Percentiles rank a stretch among this genome's conserved stretches.
Conservation (phyloP, 164 flowering plant genomes). For the Chimonanthus salicifolius region DNA sequence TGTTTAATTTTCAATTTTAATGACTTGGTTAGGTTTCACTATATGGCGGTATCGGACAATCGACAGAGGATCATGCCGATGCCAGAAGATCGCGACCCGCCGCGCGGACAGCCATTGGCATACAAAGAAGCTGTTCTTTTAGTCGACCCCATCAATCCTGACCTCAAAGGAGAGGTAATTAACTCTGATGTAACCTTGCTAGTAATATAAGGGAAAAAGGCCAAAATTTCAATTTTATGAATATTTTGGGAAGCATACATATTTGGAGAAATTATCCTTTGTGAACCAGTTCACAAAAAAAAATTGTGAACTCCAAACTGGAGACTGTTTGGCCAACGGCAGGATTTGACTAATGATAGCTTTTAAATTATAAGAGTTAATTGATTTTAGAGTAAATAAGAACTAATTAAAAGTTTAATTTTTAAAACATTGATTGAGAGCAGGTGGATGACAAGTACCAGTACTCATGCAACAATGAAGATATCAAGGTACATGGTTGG, state of each 20-base stretch:
- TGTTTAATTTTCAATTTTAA: too few relatives aligned
- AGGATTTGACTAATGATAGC: background rate
- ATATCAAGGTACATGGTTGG: conserved; percentile 83
- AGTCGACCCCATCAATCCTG: conserved; percentile 50
- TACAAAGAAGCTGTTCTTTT: conserved; percentile 89
- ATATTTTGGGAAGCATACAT: too few relatives aligned
- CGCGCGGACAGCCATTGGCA: conserved; percentile 60
- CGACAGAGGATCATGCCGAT: conserved; percentile 77
- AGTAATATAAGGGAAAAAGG: conserved; percentile 53
- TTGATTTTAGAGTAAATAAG: too few relatives aligned
- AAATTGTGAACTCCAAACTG: too few relatives aligned
- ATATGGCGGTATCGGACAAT: conserved; percentile 85
- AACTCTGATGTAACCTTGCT: conserved; percentile 46
- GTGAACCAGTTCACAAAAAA: too few relatives aligned
- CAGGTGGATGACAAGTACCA: conserved; percentile 98
- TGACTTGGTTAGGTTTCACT: conserved; percentile 53
- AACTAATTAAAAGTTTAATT: background rate
- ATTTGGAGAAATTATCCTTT: too few relatives aligned
- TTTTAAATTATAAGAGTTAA: too few relatives aligned
- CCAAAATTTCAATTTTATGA: background rate
- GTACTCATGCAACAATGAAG: conserved; percentile 65
- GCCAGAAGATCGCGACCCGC: conserved; percentile 79
- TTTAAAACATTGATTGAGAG: background rate
- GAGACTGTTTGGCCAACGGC: too few relatives aligned
- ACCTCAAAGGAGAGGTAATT: conserved; percentile 74